phyloP scores from a whole-genome alignment of 176 grass and related monocot species.

The Oryza rufipogon region DNA sequence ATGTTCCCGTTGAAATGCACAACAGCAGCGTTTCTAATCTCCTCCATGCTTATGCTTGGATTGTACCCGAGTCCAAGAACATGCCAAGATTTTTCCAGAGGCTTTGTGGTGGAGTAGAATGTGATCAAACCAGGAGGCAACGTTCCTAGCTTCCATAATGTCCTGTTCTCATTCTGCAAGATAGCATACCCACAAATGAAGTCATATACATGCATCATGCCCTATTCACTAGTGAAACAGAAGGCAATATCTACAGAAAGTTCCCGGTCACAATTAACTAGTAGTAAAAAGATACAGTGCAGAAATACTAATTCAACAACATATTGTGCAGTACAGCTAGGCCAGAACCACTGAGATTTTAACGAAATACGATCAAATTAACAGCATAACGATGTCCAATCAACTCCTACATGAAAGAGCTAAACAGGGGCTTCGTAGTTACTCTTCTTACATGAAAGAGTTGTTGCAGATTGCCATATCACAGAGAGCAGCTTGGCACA shows the following conservation, averaged over 20 bases:
- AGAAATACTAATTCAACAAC: background rate
- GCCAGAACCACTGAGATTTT: background rate
- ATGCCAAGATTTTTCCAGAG: conserved; percentile 95
- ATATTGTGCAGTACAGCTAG: background rate
- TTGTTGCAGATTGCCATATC: background rate
- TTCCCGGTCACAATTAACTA: background rate
- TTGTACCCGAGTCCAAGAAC: conserved; percentile 97
- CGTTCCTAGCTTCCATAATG: conserved; percentile 94
- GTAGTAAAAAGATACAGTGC: background rate
- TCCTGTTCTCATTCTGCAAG: conserved; percentile 87
- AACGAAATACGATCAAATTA: conserved; percentile 6
- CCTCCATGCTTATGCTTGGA: conserved; percentile 97
- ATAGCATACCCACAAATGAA: conserved; percentile 11
- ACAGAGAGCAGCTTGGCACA: background rate
- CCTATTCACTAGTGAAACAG: conserved; percentile 12
- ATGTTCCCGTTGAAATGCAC: conserved; percentile 99
- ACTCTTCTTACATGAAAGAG: background rate
- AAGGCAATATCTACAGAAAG: background rate
- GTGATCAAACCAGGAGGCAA: conserved; percentile 93
- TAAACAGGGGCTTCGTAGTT: background rate
- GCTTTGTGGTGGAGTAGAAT: conserved; percentile 98
- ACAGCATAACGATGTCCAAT: background rate
- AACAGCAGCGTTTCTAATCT: conserved; percentile 93
- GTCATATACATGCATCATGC: conserved; percentile 5
- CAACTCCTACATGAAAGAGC: background rate